Conservation (phyloP, 163 green algal species). For the Chloromonas sp. region DNA sequence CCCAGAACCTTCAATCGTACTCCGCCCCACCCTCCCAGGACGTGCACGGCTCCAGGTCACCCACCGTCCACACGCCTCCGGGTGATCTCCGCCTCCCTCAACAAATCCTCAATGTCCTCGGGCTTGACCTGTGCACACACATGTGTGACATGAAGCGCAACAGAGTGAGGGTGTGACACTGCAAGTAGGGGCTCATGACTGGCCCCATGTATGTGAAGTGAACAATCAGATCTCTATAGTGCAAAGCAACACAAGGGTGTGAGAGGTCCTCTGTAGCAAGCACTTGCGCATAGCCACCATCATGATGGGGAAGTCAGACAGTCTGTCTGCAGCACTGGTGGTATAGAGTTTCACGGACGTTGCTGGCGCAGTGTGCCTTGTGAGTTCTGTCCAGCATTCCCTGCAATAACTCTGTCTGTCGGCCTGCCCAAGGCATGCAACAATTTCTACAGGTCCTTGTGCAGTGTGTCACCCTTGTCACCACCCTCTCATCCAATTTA, state of each 20-base stretch:
- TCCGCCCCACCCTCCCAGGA: too few relatives aligned
- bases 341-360: too few relatives aligned
- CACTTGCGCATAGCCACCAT: background rate
- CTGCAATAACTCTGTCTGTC: too few relatives aligned
- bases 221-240: background rate
- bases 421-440: too few relatives aligned
- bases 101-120: constrained; percentile 13
- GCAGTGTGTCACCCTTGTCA: background rate
- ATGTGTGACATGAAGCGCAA: background rate
- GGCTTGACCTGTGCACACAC: constrained; percentile 1
- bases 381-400: too few relatives aligned
- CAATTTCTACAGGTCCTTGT: background rate
- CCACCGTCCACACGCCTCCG: constrained; percentile 12
- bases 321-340: too few relatives aligned
- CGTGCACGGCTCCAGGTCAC: background rate
- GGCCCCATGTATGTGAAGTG: background rate
- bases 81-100: constrained; percentile 10
- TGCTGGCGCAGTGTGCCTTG: too few relatives aligned
- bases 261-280: background rate
- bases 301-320: too few relatives aligned
- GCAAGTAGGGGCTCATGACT: too few relatives aligned
- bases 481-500: background rate
- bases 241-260: background rate
- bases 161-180: background rate
- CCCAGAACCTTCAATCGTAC: too few relatives aligned